Base-by-base conservation (phyloP, 805 yeast genomes). In the Barnettozyma populi region DNA sequence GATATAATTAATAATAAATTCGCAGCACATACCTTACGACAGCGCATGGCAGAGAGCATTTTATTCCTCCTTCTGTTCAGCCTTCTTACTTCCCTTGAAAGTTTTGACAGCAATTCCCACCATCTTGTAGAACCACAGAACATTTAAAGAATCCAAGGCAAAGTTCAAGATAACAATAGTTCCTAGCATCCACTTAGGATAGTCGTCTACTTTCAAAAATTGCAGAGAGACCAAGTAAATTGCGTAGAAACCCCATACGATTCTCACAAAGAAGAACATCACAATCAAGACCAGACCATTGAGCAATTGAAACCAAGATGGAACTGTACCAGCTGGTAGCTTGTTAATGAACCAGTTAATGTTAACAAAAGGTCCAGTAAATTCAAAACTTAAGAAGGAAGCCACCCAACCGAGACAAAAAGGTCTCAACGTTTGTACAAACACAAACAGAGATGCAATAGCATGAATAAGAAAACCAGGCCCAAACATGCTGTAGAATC, bases 341-440 rank as follows among this genome's bases (percentile, higher is more conserved):
- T 86, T 83, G 29, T 85, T 75, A 31, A 89, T 82, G 65, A 84
- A 90, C 97, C 97, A 94, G 65, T 94, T 88, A 62, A 87, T 64
- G 66, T 94, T 95, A 52, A 94, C 96, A 67, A 94, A 94, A 8
- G 98, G 98, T 2, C 97, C 87, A 41, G 95, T 84, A 36, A 86
- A 75, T 68, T 94, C 99, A 66, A 86, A 94, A 43, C 86, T 63
- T 57, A 94, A 73, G 63, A 90, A 94, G 19, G 83, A 80, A 1
- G 96, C 92, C 24, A 86, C 76, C 80, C 86, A 84, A 44, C 90
- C 84, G 65, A 84, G 80, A 61, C 88, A 79, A 65, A 82, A 86
- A 3, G 97, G 97, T 29, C 72, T 63, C 50, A 86, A 72, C 2
- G 88, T 73, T 45, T 78, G 66, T 2, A 68, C 59, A 62, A 90